Evolutionary conservation across 345 rosid species (phyloP), one percentile per base, ranked within the genome.

Genomic region (Citrus trifoliata): DNA sequence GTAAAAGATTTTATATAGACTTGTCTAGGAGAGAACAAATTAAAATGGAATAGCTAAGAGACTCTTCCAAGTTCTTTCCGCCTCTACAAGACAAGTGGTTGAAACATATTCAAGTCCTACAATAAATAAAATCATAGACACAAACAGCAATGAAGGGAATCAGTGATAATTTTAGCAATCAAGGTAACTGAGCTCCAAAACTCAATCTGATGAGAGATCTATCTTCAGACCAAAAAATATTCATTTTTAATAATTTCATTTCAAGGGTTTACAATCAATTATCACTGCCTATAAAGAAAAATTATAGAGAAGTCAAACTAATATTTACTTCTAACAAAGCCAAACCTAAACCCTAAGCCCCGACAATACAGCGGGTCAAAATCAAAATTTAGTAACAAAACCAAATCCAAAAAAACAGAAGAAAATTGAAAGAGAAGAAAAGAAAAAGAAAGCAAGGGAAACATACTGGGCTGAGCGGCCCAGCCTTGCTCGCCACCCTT

Each of bases 401-500:
- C n/a, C 68, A 25, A 67, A 53, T 9, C n/a, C 48, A 25, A 38
- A 48, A 48, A 9, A 13, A 24, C 28, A 25, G 4, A 32, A 51
- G 40, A 16, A 14, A 65, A 37, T 25, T 25, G 22, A 9, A 14
- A n/a, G 16, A 22, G 18, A 2, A n/a, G 12, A 33, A 27, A 28
- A 13, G 28, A 46, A 60, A 22, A 53, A 62, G 58, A 71, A 58
- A 38, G 59, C 51, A 66, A 70, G 53, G 24, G 67, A 70, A 37
- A 87, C 93, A 6, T 89, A 94, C 99, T 90, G n/a, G 99, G 98
- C 82, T 96, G 98, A 9, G 99, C 98, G 8, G 99, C 99, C 99
- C 99, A 96, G 16, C 99, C 98, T 85, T 94, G 98, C 75, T 96
- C 98, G 7, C 99, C 99, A 76, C 99, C 99, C 92, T 96, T 96